phyloP scores from a whole-genome alignment of 1,284 basidiomycete species.

The Leccinum glutinopallens region DNA sequence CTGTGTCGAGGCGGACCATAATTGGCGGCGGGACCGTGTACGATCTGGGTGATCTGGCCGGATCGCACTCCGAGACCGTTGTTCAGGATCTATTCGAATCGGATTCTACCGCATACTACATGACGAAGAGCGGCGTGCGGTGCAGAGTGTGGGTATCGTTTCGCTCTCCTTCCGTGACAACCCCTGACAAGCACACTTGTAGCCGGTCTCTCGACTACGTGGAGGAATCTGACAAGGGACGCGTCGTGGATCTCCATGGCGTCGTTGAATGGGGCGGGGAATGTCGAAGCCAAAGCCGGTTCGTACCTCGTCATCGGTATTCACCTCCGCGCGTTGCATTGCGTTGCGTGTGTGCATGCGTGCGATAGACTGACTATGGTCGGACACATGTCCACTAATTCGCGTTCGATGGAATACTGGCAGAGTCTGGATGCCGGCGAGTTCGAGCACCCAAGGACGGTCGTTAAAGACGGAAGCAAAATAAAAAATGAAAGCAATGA shows the following conservation, averaged over 20 bases:
- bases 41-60: neutral
- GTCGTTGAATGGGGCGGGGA: no score
- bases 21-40: neutral
- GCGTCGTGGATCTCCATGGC: conserved; percentile 3
- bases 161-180: neutral
- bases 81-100: neutral
- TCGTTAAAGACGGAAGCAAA: neutral
- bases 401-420: conserved; percentile 4
- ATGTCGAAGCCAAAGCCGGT: conserved; percentile 22
- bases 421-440: neutral
- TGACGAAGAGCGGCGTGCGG: neutral
- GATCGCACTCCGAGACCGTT: neutral
- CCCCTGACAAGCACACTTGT: neutral
- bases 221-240: conserved; percentile 7
- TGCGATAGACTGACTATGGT: conserved; percentile 1
- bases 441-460: neutral
- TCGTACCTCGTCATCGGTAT: neutral
- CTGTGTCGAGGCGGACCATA: neutral
- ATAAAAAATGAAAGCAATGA: neutral
- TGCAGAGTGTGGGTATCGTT: neutral
- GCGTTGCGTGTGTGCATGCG: neutral
- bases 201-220: conserved; percentile 16
- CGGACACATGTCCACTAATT: conserved; percentile 11
- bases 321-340: neutral
- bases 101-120: neutral